Base-by-base conservation (phyloP, 129 eudicot genomes). In the Flaveria bidentis region DNA sequence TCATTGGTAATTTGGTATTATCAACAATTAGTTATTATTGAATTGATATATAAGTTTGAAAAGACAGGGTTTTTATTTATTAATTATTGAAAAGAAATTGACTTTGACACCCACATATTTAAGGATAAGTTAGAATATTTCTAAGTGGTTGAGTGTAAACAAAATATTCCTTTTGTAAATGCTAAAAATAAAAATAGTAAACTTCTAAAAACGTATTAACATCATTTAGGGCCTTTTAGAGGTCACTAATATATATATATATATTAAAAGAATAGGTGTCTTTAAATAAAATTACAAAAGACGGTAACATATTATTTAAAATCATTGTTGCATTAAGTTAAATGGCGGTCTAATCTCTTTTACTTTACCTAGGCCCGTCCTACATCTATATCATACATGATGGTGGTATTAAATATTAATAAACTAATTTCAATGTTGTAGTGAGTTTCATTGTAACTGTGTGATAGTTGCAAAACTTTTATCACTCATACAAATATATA, bases 111-210 rank as follows among this genome's bases (percentile, higher is more conserved):
- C 51, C 73, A 44, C 62, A 69, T 62, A 55, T 69, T 57, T 64
- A 65, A 73, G 51, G 79, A 80, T 80, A 79, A 53, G 63, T 18
- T 36, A 2, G 51, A 80, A 63, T 30, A 42, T 42, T 67, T 44
- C 1, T 2, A 14, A 2, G 13, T 36, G 67, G 45, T 61, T 72
- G 57, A 79, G 78, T 79, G 77, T 42, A 39, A 46, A 45, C 39
- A 45, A 69, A 60, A 57, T 46, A 69, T 28, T 69, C 33, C 26
- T 78, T 46, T 58, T 28, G 9, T 3, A 39, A 4, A 17, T n/a
- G 1, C 23, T 0, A 36, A 36, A 26, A 45, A 63, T 18, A 39
- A 4, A 18, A 16, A 5, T 18, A 2, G 22, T 52, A 30, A 51
- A n/a, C 17, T 51, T 15, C 1, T 58, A 36, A 36, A 36, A 36